phyloP scores from a whole-genome alignment of 805 yeast genomes.

The Candida peoriensis region DNA sequence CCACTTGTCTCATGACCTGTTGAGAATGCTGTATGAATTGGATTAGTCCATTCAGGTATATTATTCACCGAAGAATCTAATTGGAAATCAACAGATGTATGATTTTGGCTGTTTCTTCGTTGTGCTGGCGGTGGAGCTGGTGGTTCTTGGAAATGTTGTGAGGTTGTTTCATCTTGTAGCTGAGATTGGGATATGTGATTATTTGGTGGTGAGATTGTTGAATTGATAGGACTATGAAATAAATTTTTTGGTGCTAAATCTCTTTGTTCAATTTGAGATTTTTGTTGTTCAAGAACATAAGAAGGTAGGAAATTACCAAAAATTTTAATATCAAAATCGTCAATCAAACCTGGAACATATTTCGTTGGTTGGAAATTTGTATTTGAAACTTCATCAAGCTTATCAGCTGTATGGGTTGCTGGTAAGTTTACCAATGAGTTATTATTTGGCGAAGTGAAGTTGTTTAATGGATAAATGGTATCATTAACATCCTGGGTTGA shows the following conservation, averaged over 20 bases:
- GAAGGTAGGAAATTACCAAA: slow-evolving; percentile 82
- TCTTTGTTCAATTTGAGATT: slow-evolving; percentile 1
- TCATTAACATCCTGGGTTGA: no score
- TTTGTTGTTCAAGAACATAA: slow-evolving; percentile 49
- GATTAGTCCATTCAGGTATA: slow-evolving; percentile 1
- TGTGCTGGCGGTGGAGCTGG: neutral
- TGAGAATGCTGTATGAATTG: neutral
- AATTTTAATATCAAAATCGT: slow-evolving; percentile 73
- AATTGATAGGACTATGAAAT: neutral
- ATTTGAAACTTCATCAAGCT: slow-evolving; percentile 9
- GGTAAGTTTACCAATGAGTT: slow-evolving; percentile 11
- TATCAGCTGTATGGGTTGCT: slow-evolving; percentile 11
- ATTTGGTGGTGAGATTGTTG: neutral
- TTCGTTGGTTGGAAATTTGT: neutral
- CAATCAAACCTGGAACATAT: slow-evolving; percentile 79
- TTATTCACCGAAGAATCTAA: neutral
- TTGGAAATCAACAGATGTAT: no score
- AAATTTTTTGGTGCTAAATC: neutral
- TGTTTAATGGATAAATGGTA: slow-evolving; percentile 10
- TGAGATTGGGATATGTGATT: no score
- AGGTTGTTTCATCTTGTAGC: no score
- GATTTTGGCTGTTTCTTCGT: neutral
- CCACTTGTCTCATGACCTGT: slow-evolving; percentile 1
- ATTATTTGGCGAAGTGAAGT: slow-evolving; percentile 12
- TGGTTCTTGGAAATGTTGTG: no score